A percentile compares a stretch with the other conserved stretches of the same genome.
Evolutionary conservation across 306 rosid species (phyloP).

Genomic region (Rosa lucieae): DNA sequence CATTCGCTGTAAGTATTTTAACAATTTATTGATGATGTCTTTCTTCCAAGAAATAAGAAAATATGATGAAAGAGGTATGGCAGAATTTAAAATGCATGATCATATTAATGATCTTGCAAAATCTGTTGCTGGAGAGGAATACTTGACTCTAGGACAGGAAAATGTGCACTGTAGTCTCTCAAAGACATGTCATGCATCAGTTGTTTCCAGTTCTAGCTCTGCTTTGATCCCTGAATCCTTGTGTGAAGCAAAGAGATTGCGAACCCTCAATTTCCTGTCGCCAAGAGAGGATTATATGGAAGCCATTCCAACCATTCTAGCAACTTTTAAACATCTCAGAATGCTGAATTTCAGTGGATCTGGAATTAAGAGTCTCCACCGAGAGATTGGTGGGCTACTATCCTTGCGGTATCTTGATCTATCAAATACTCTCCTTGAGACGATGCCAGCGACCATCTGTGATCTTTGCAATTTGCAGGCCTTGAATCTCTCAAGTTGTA

Average conservation of each 20-base stretch:
- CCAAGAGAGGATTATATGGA: constrained; percentile 13
- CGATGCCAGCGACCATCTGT: too few relatives aligned
- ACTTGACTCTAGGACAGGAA: constrained; percentile 7
- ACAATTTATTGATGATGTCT: constrained; percentile 25
- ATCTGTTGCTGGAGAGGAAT: constrained; percentile 23
- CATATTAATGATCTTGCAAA: constrained; percentile 30
- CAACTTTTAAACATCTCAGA: constrained; percentile 24
- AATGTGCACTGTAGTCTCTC: not conserved
- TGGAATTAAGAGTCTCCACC: constrained; percentile 11
- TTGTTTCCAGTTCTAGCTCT: constrained; percentile 18
- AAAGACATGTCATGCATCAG: constrained; percentile 23
- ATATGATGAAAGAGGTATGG: not conserved
- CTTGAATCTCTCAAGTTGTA: too few relatives aligned
- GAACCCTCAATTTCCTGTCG: constrained; percentile 21
- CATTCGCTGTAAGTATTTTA: constrained; percentile 28
- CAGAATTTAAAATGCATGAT: constrained; percentile 30
- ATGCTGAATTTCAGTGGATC: constrained; percentile 24
- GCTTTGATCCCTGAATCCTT: constrained; percentile 15
- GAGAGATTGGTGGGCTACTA: constrained; percentile 5
- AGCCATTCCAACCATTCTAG: constrained; percentile 8
- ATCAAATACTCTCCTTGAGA: not conserved
- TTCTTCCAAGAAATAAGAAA: constrained; percentile 29
- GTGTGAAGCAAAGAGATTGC: constrained; percentile 21
- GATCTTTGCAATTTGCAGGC: too few relatives aligned
- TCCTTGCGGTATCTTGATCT: constrained; percentile 27